A percentile compares a stretch with the other conserved stretches of the same genome.
These are phyloP conservation scores for Saccharomyces hybrid DNA, from an alignment of 1,139 yeast species.

Conservation along the genomic window DNA sequence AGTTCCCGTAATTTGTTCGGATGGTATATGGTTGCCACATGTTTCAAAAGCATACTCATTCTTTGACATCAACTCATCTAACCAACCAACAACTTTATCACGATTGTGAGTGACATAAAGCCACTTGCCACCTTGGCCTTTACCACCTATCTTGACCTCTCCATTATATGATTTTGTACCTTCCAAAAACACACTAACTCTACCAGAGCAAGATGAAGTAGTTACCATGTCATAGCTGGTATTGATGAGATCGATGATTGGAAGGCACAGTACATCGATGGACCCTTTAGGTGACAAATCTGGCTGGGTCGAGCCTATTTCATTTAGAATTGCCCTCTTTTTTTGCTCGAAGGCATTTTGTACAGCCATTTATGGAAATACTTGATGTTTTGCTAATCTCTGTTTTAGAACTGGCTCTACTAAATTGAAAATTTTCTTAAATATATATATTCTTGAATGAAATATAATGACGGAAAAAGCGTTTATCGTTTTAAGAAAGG, in stretches of 20 bases:
- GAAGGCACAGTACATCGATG: conserved; percentile 63
- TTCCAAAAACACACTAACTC: conserved; percentile 73
- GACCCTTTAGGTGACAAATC: conserved; percentile 84
- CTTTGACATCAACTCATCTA: conserved; percentile 22
- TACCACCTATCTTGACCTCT: conserved; percentile 56
- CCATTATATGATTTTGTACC: conserved; percentile 38
- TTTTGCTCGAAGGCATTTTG: conserved; percentile 62
- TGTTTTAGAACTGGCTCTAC: not conserved
- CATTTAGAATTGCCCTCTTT: conserved; percentile 50
- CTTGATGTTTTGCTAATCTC: not conserved
- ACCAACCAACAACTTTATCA: conserved; percentile 46
- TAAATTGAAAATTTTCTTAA: no score
- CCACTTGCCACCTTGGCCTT: conserved; percentile 82
- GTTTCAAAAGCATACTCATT: conserved; percentile 9
- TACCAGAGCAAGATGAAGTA: conserved; percentile 81
- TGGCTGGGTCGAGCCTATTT: conserved; percentile 44
- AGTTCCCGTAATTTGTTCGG: conserved; percentile 6
- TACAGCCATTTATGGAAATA: conserved; percentile 12
- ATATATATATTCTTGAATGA: no score
- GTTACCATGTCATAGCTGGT: conserved; percentile 62
- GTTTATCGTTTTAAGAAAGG: no score
- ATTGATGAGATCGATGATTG: conserved; percentile 63
- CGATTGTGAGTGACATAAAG: conserved; percentile 70
- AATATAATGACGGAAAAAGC: no score
- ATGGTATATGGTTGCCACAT: not conserved